These are phyloP conservation scores for Apodospora peruviana DNA, from an alignment of 495 filamentous ascomycete genomes.

Conservation along the genomic window DNA sequence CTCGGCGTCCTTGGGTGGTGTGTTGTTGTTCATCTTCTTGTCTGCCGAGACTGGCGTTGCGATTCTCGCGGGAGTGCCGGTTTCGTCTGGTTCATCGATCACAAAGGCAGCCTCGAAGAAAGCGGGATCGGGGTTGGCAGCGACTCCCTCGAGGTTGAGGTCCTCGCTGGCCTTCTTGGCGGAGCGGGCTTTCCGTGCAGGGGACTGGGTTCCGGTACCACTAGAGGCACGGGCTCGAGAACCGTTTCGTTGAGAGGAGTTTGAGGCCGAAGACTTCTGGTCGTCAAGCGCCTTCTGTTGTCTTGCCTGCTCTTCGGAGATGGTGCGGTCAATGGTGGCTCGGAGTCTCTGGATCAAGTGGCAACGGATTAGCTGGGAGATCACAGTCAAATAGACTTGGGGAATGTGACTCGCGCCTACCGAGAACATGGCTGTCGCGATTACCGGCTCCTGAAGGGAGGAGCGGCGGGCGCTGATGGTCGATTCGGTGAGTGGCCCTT, in stretches of 20 bases:
- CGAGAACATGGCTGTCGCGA: conserved; percentile 41
- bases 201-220: conserved; percentile 23
- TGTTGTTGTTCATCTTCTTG: conserved; percentile 29
- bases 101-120: conserved; percentile 80
- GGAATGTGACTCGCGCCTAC: conserved; percentile 23
- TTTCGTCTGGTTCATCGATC: conserved; percentile 65
- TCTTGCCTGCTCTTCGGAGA: conserved; percentile 85
- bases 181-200: conserved; percentile 36
- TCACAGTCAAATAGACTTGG: neutral
- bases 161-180: conserved; percentile 45
- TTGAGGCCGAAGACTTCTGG: conserved; percentile 30
- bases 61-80: conserved; percentile 37
- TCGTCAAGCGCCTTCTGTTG: conserved; percentile 44
- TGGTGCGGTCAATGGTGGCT: conserved; percentile 76
- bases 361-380: neutral
- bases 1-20: conserved; percentile 19
- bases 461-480: neutral
- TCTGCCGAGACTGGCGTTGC: conserved; percentile 46
- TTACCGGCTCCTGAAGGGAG: neutral
- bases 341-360: conserved; percentile 68
- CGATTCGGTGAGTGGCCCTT: too few relatives aligned
- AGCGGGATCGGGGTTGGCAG: conserved; percentile 62
- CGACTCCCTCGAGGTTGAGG: conserved; percentile 37
- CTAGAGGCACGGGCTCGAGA: conserved; percentile 51
- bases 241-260: conserved; percentile 44